Evolutionary conservation across 805 yeast species (phyloP), one percentile per base, ranked within the genome.

Genomic region (Saccharomycopsis sp.): DNA sequence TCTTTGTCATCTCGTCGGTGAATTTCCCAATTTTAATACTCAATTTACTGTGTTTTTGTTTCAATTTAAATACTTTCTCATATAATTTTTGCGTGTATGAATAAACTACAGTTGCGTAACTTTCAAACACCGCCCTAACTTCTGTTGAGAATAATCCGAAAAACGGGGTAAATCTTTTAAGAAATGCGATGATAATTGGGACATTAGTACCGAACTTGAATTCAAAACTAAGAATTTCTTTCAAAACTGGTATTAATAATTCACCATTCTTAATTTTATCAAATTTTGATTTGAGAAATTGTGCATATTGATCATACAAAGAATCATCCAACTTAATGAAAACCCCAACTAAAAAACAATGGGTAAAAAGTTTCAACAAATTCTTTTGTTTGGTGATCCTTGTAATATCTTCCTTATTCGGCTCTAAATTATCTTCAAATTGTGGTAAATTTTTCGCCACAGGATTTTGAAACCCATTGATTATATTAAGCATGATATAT

Each of bases 301-400:
- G 63, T 2, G 67, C 65, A 39, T 70, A 57, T 48, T 72, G 78
- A 20, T 66, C 63, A 4, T 68, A 47, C 8, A 65, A 60, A 34
- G 74, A 59, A 20, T 20, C 11, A 6, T 31, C 35, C 19, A 8
- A 8, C 5, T 5, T 20, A 9, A 6, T 5, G 51, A 82, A 74
- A 0, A 85, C 55, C 0, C 85, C 87, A 14, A 70, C 72, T 1
- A 75, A 48, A 54, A 72, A 67, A 23, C 83, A 66, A 58, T 85
- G 94, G 32, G 73, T 68, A 8, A 81, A 53, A 1, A 83, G 50
- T 17, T 78, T 63, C 1, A 81, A 45, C 17, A 79, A 60, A 13
- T 63, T 65, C 51, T 71, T 74, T 41, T 75, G 73, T 41, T 66
- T 66, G 2, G 61, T 47, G 2, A 71, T 48, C 36, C 72, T 60